Evolutionary conservation across 305 asterid species (phyloP), one percentile per base, ranked within the genome.

Genomic region (Ajuga reptans): DNA sequence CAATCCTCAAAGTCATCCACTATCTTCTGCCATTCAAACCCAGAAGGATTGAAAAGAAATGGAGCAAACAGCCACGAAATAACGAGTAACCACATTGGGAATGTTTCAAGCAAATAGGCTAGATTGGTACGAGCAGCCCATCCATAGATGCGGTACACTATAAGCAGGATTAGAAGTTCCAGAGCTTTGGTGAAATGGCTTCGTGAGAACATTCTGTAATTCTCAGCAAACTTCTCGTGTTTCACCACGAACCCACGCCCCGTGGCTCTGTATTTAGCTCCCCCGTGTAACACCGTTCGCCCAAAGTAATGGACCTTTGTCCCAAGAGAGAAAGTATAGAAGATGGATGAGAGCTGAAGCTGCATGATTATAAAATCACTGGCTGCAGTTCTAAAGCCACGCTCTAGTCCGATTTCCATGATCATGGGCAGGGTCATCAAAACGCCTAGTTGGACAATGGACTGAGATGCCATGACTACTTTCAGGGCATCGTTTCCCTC

Each of bases 191-290:
- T 84, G 78, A 89, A 89, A 69, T 89, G 96, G 75, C 94, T 87
- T 78, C 89, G 78, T 4, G 96, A 89, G 82, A 87, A 89, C 96
- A 89, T 84, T 79, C 96, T 82, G 82, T 89, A 89, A 74, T 89
- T 89, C 77, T 89, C 96, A 15, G 94, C 89, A 73, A 81, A 89
- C 70, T 84, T 89, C 80, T 87, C 96, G 61, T 89, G 96, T 47
- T 85, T 78, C 56, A 89, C 96, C 14, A 89, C 96, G 74, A 89
- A 89, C 56, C 96, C 96, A 81, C 94, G 94, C 29, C 96, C 96
- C n/a, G 96, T 89, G 79, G 96, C 96, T 68, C 96, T 80, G 81
- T 89, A 89, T 74, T 87, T 89, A 11, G 96, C 94, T 27, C 94
- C 94, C 45, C 96, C 96, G 41, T 87, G 96, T 60, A 89, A 76